Conservation (phyloP, 1,139 yeast species). For the Geotrichum cucujoidarum region DNA sequence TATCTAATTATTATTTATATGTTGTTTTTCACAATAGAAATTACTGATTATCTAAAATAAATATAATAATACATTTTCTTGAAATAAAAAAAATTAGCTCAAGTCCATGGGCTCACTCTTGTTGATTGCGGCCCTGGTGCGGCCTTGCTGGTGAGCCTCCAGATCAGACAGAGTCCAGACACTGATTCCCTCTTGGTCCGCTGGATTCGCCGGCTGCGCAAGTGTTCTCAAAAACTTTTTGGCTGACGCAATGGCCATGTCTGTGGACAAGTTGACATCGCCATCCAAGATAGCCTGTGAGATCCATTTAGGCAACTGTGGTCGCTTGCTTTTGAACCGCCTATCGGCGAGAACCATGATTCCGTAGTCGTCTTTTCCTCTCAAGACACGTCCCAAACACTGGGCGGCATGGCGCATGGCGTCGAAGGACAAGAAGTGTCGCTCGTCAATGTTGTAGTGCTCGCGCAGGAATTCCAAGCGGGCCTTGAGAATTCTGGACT, state of each 20-base stretch:
- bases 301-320: constrained; percentile 94
- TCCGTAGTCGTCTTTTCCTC: constrained; percentile 98
- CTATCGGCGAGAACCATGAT: constrained; percentile 97
- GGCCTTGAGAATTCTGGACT: constrained; percentile 90
- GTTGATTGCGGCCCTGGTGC: neutral
- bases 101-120: constrained; percentile 8
- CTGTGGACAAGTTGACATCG: constrained; percentile 87
- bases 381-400: constrained; percentile 89
- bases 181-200: constrained; percentile 90
- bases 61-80: neutral
- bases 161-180: constrained; percentile 84
- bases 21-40: neutral
- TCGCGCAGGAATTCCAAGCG: constrained; percentile 89
- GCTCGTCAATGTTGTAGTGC: constrained; percentile 85
- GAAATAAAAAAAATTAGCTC: neutral
- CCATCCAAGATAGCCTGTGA: constrained; percentile 89
- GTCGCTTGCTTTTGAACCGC: constrained; percentile 78
- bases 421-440: constrained; percentile 91
- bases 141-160: constrained; percentile 48
- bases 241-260: constrained; percentile 94
- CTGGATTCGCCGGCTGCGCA: constrained; percentile 90
- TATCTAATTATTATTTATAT: too few relatives aligned
- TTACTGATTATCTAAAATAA: neutral
- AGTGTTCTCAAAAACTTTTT: constrained; percentile 84
- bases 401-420: constrained; percentile 99